phyloP scores from a whole-genome alignment of 1,139 yeast species.

The Barnettozyma hawaiiensis region DNA sequence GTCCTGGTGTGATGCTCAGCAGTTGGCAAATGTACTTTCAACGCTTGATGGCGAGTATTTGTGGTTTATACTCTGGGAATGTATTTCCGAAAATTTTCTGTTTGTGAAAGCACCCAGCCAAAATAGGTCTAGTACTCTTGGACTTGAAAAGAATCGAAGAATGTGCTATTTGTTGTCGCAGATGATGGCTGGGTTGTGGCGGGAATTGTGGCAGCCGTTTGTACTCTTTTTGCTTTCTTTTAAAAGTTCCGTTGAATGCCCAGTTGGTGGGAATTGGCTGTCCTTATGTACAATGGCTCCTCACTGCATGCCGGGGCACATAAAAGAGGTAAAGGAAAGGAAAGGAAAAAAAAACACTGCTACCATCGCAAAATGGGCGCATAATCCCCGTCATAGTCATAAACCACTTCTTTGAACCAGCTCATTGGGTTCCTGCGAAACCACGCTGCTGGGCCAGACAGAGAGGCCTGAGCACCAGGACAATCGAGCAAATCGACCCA shows the following conservation, averaged over 20 bases:
- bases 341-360: no score
- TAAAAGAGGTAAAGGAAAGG: no score
- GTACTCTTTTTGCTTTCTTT: neutral
- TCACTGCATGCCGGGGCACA: neutral
- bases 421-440: neutral
- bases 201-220: neutral
- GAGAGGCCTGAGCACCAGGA: neutral
- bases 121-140: neutral
- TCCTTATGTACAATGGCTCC: neutral
- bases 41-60: neutral
- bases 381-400: neutral
- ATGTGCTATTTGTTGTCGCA: neutral
- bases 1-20: neutral
- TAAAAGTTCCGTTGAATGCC: neutral
- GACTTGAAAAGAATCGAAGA: neutral
- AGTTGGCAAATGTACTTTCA: neutral
- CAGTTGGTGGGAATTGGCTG: neutral
- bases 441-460: neutral
- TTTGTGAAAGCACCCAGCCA: neutral
- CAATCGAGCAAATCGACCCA: neutral
- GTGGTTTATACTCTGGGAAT: neutral
- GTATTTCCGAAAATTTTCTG: neutral
- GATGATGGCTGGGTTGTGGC: neutral
- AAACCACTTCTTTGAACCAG: neutral
- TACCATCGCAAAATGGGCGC: neutral